Evolutionary conservation across 83 land plant genomes (phyloP).

Genomic region (Picea mariana): DNA sequence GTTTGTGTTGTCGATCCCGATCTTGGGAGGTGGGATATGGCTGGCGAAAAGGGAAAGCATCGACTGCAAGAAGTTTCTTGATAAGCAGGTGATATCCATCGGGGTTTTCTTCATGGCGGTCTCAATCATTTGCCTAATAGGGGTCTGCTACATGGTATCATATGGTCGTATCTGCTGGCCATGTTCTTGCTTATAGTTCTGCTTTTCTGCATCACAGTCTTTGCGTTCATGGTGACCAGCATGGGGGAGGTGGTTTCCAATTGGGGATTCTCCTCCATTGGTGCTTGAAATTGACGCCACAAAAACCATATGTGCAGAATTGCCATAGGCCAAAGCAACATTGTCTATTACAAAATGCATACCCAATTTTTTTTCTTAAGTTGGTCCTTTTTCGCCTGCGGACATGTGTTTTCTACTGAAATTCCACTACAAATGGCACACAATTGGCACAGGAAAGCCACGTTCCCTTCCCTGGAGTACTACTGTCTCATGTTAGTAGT

Average conservation of each 20-base stretch:
- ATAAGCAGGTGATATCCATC: constrained; percentile 64
- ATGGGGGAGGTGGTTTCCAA: constrained; percentile 65
- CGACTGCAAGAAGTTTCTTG: constrained; percentile 81
- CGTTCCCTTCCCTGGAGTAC: too few species aligned
- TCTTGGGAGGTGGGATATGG: constrained; percentile 18
- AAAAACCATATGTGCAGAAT: too few species aligned
- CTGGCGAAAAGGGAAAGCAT: constrained; percentile 42
- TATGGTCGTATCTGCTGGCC: constrained; percentile 75
- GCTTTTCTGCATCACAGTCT: constrained; percentile 71
- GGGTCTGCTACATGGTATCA: constrained; percentile 68
- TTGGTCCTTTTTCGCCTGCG: too few species aligned
- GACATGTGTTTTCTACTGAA: too few species aligned
- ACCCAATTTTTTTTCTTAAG: too few species aligned
- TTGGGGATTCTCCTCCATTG: constrained; percentile 38
- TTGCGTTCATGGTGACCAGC: constrained; percentile 30
- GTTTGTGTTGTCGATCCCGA: constrained; percentile 66
- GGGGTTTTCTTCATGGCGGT: constrained; percentile 81
- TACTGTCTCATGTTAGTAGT: too few species aligned
- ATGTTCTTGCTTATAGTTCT: constrained; percentile 83
- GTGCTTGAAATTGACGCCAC: too few species aligned
- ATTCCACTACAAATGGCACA: too few species aligned
- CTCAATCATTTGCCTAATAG: constrained; percentile 15
- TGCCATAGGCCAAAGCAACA: too few species aligned
- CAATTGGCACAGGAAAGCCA: too few species aligned
- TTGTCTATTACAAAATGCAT: too few species aligned